Percentiles rank a stretch among this genome's conserved stretches.
These are phyloP conservation scores for Funneliformis caledonium DNA, from an alignment of 371 early-diverging fungal genomes.

Conservation along the genomic window DNA sequence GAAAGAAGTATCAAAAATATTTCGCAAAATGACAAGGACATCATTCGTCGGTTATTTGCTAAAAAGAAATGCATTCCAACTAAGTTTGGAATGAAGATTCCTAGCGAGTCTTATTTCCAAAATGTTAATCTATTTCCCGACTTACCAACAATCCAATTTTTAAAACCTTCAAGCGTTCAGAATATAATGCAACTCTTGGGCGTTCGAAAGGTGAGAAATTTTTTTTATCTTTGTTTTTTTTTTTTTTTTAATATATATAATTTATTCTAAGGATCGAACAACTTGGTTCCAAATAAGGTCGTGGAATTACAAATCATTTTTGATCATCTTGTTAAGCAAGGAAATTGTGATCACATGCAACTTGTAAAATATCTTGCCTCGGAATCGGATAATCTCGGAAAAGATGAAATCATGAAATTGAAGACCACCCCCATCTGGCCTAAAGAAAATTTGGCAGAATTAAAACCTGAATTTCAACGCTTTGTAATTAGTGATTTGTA, in stretches of 20 bases:
- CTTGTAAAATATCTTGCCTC: slow-evolving; percentile 81
- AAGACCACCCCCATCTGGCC: slow-evolving; percentile 73
- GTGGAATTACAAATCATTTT: slow-evolving; percentile 87
- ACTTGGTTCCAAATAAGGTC: slow-evolving; percentile 51
- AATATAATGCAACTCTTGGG: slow-evolving; percentile 71
- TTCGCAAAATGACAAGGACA: slow-evolving; percentile 43
- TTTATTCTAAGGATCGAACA: not conserved
- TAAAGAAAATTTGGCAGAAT: slow-evolving; percentile 48
- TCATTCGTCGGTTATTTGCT: slow-evolving; percentile 55
- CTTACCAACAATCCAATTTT: slow-evolving; percentile 71
- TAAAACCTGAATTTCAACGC: slow-evolving; percentile 44
- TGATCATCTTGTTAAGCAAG: slow-evolving; percentile 68
- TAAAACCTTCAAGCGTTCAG: slow-evolving; percentile 53
- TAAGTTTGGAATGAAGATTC: slow-evolving; percentile 66
- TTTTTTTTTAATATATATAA: no score
- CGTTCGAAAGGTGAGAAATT: slow-evolving; percentile 65
- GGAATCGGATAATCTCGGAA: slow-evolving; percentile 65
- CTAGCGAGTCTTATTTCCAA: slow-evolving; percentile 77
- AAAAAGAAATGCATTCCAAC: slow-evolving; percentile 73
- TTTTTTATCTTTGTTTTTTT: no score
- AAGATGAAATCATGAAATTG: slow-evolving; percentile 64
- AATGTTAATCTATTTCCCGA: slow-evolving; percentile 84
- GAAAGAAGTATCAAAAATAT: slow-evolving; percentile 52
- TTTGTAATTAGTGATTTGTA: slow-evolving; percentile 73
- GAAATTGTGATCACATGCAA: slow-evolving; percentile 83